Base-by-base conservation (phyloP, 2,329 filamentous ascomycete species). In the Penicillium sp. region DNA sequence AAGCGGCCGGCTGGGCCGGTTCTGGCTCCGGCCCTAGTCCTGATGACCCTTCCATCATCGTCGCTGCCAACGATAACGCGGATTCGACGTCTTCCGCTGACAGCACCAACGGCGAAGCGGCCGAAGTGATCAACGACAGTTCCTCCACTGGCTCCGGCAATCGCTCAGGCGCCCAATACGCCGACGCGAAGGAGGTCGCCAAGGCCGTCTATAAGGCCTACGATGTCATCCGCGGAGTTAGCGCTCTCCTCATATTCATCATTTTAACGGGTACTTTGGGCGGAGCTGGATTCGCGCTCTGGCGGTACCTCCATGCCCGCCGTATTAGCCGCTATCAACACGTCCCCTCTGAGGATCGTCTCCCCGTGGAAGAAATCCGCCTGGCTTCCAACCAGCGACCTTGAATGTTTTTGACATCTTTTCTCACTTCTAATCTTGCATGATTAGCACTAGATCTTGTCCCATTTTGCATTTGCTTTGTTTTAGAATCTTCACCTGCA, bases 171-270 rank as follows among this genome's bases (percentile, higher is more conserved):
- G 34, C 48, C 20, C 32, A 57, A 16, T 60, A 62, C 45, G 55
- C 60, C n/a, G 57, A 66, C 26, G 64, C 64, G n/a, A 63, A 71
- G 45, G 64, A 69, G 45, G 65, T 66, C 13, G 67, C 69, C 55
- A 66, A 67, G 45, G 58, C 66, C 4, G 63, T 67, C 26, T 62
- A 60, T 56, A 65, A 66, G 57, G 70, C 70, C 9, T 70, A 68
- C 55, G 68, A 72, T 14, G 56, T 72, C 24, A 63, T 73, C 22
- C 67, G 63, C 42, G 66, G 65, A 14, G 56, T 72, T 2, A 67
- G 70, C 4, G 65, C 63, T 20, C 51, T 73, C 4, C 43, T 73
- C 38, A 64, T 73, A 22, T 64, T 71, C 50, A 60, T 72, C 37
- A 45, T 70, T 35, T 35, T 67, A n/a, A 39, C 53, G 2, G 64